A percentile compares a stretch with the other conserved stretches of the same genome.
phyloP scores from a whole-genome alignment of 106 monocot species.

The Dendrobium nobile region DNA sequence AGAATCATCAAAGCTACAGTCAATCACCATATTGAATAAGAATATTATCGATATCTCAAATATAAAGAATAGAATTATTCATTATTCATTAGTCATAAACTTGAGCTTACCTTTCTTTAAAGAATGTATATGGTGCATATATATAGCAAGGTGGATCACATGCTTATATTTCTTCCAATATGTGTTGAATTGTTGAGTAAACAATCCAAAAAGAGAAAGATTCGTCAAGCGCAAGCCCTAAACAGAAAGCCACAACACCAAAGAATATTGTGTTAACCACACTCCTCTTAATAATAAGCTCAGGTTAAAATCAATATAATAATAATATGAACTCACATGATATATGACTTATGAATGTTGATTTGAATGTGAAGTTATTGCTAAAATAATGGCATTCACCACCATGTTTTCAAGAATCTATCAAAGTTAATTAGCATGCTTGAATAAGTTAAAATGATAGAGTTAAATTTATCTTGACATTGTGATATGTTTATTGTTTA shows the following conservation, averaged over 20 bases:
- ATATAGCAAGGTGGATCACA: no score
- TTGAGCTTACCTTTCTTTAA: no score
- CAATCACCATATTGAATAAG: not conserved
- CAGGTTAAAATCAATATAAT: no score
- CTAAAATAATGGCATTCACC: constrained; percentile 55
- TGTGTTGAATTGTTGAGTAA: no score
- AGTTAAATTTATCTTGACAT: no score
- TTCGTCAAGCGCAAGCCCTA: constrained; percentile 42
- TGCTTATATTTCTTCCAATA: no score
- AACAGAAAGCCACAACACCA: not conserved
- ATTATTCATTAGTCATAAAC: no score
- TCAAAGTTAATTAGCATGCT: not conserved
- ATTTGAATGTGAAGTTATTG: constrained; percentile 29
- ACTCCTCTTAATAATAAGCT: not conserved
- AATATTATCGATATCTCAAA: not conserved
- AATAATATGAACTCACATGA: constrained; percentile 44
- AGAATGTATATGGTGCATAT: no score
- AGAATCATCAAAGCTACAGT: constrained; percentile 42
- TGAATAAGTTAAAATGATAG: no score
- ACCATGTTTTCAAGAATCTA: constrained; percentile 67
- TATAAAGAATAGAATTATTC: no score
- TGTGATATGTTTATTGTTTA: no score
- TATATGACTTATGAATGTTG: constrained; percentile 28
- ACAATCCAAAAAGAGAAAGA: not conserved
- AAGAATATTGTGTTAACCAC: not conserved